Evolutionary conservation across 140 eudicot genomes (phyloP).

Genomic region (Oenanthe javanica): DNA sequence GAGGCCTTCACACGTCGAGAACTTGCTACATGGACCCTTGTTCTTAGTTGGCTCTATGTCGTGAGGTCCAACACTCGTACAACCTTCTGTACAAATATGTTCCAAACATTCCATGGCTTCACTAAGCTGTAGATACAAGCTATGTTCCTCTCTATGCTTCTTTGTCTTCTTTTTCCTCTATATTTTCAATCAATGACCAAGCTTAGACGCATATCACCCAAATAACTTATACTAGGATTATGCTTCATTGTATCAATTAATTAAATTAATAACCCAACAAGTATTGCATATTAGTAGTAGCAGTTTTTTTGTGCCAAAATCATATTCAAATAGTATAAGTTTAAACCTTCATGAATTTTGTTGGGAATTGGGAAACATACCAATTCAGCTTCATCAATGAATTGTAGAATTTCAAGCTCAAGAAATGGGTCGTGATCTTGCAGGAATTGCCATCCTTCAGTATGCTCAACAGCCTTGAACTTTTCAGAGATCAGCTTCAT

Average conservation of each 20-base stretch:
- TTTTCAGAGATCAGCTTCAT: slow-evolving; percentile 53
- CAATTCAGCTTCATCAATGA: slow-evolving; percentile 79
- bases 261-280: background rate
- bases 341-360: background rate
- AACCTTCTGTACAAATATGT: slow-evolving; percentile 89
- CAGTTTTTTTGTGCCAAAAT: background rate
- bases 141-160: slow-evolving; percentile 58
- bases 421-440: slow-evolving; percentile 69
- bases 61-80: slow-evolving; percentile 76
- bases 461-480: slow-evolving; percentile 63
- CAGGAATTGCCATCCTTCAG: slow-evolving; percentile 91
- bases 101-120: slow-evolving; percentile 97
- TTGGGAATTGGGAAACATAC: slow-evolving; percentile 28
- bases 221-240: background rate
- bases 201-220: background rate
- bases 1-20: slow-evolving; percentile 71
- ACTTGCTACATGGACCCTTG: slow-evolving; percentile 67
- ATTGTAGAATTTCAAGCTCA: slow-evolving; percentile 78
- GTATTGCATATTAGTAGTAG: background rate
- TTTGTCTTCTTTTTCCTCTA: slow-evolving; percentile 69
- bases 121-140: slow-evolving; percentile 61
- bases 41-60: slow-evolving; percentile 46
- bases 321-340: background rate
- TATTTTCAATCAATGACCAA: background rate
- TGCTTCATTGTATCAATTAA: background rate